Evolutionary conservation across 148 eudicot genomes (phyloP), one percentile per base, ranked within the genome.

Genomic region (Cornus controversa): DNA sequence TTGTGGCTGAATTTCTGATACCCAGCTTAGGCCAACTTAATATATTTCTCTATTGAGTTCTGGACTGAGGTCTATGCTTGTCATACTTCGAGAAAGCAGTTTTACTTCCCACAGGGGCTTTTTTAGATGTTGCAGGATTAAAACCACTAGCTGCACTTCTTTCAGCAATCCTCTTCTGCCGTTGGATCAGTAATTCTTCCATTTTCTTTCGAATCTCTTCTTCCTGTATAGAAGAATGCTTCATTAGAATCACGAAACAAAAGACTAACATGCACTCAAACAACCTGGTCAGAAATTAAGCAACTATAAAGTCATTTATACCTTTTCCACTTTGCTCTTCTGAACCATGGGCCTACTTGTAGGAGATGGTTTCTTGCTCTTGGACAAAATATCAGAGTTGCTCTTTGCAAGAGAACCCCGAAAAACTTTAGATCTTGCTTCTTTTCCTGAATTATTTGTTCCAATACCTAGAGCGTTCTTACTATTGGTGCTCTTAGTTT

Each of bases 311-410:
- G 60, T 31, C 16, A 14, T 2, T 20, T 20, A 58, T 81, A 88
- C 91, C 91, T 80, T 84, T 76, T 84, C 82, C 31, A 80, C 34
- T 83, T 88, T 88, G 87, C 86, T 84, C 83, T 86, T 88, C 25
- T 78, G 86, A 40, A 26, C 50, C 74, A 69, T 54, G 22, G 79
- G 58, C 71, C 84, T 78, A 70, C 72, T 86, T 28, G 70, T 42
- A 23, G 85, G 50, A 31, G 80, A 71, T 15, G 79, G 54, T 63
- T 78, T 86, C 81, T 82, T 84, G 86, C 76, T 80, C 70, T 71
- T 80, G 0, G 81, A 40, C 20, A 74, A 74, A 67, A 76, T 60
- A 67, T 85, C 85, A 6, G 53, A 53, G 76, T 68, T 79, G 86
- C 80, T 77, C 72, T 67, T 85, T 58, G 84, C 20, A 67, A 77